Base-by-base conservation (phyloP, 2,329 filamentous ascomycete species). In the Colletotrichum graminicola region DNA sequence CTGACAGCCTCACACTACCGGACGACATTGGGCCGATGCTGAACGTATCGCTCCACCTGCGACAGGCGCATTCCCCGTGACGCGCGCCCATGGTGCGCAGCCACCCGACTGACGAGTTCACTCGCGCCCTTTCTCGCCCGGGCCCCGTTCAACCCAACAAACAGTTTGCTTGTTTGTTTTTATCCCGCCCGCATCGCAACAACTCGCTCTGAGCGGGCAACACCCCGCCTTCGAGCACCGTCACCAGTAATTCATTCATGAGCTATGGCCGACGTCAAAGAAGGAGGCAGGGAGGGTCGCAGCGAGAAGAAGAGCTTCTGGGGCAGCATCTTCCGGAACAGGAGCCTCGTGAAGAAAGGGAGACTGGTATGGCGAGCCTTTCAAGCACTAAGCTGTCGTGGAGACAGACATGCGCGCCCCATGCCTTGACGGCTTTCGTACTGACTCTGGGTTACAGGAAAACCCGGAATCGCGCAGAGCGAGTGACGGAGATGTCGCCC, bases 271-370 rank as follows among this genome's bases (percentile, higher is more conserved):
- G 79, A 80, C 62, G 76, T 77, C 62, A 74, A 74, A 57, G 77
- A 78, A 54, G 54, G 59, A 49, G 59, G 69, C 29, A 59, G 65
- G 60, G 65, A 72, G 56, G 60, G 69, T 51, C 77, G 66, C n/a
- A 73, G 74, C 63, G 81, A 82, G 75, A 84, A 84, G 79, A 84
- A 82, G 75, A 80, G 83, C 60, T 85, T 88, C 72, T 85, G 83
- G 84, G 80, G 82, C 41, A 81, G 80, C 71, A 79, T 90, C 66
- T 82, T 89, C 74, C 84, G 86, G 73, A 84, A 80, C 72, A 82
- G 82, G 72, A 86, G 84, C 77, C 80, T 81, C 64, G 80, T 83
- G 29, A 80, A 78, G 65, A 79, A 80, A 71, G 76, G 77, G 51
- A 83, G 79, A 74, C 76, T 81, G 71, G 81, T 84, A 77, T 60